Conservation (phyloP, 495 filamentous ascomycete species). For the Hyaloscypha variabilis region DNA sequence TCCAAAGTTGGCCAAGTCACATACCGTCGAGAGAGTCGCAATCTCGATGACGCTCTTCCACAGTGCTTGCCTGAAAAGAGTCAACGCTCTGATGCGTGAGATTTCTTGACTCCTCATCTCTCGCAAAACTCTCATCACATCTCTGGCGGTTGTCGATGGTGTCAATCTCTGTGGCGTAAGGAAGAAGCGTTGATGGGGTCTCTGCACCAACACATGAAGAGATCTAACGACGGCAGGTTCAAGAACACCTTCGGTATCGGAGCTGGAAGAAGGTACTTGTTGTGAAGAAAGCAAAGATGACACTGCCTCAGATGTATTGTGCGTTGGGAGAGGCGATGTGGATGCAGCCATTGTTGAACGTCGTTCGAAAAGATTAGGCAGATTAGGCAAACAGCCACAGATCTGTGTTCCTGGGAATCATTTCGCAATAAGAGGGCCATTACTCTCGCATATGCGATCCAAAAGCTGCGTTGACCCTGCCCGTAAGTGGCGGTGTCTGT, state of each 20-base stretch:
- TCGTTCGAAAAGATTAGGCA: not conserved
- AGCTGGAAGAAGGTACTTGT: not conserved
- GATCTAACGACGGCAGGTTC: not conserved
- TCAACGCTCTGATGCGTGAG: not conserved
- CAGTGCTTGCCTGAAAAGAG: not conserved
- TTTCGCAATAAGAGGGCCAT: not conserved
- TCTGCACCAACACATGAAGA: not conserved
- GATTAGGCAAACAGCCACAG: not conserved
- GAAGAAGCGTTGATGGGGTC: not conserved
- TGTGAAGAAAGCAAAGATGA: not conserved
- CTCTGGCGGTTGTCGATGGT: not conserved
- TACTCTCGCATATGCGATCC: not conserved
- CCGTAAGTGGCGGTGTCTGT: not conserved
- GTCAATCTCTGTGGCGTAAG: not conserved
- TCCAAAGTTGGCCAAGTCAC: not conserved
- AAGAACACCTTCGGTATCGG: not conserved
- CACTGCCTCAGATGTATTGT: not conserved
- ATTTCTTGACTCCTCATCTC: not conserved
- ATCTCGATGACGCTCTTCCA: slow-evolving; percentile 3
- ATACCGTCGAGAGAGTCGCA: not conserved
- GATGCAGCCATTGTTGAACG: not conserved
- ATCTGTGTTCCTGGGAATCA: not conserved
- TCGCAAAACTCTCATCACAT: not conserved
- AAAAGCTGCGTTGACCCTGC: not conserved
- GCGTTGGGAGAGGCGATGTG: not conserved